These are phyloP conservation scores for Calonectria leucothoes DNA, from an alignment of 2,329 filamentous ascomycete genomes.

Conservation along the genomic window DNA sequence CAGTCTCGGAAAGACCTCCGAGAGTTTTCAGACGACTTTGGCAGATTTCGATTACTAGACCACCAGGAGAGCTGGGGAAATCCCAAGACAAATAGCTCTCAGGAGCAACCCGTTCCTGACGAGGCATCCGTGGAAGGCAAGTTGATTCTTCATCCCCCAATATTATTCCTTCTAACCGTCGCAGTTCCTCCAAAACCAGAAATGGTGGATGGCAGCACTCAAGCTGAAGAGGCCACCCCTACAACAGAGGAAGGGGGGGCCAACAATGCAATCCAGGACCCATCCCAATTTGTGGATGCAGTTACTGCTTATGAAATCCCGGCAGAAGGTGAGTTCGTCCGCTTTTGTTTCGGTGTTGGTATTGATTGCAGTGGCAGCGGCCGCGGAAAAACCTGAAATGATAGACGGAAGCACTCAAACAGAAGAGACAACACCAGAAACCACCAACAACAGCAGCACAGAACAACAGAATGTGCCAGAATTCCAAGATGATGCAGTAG, in stretches of 20 bases:
- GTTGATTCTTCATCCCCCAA: too few species aligned
- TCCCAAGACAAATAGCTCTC: not conserved
- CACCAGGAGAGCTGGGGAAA: not conserved
- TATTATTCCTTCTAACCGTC: not conserved
- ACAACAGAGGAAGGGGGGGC: not conserved
- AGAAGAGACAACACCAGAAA: not conserved
- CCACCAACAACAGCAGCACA: not conserved
- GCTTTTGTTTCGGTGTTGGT: too few species aligned
- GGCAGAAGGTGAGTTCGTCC: not conserved
- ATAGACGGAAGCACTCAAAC: conserved; percentile 10
- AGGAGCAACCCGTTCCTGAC: not conserved
- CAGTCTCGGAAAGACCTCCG: conserved; percentile 5
- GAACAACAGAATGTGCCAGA: not conserved
- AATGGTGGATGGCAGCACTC: not conserved
- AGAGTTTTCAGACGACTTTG: conserved; percentile 3
- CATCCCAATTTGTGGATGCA: not conserved
- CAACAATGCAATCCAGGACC: not conserved
- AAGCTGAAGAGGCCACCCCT: not conserved
- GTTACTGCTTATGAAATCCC: not conserved
- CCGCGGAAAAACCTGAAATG: not conserved
- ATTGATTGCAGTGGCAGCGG: not conserved
- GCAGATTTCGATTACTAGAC: not conserved
- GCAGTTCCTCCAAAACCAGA: not conserved
- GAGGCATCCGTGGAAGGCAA: not conserved
- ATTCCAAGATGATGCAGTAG: not conserved